Base-by-base conservation (phyloP, 2,329 filamentous ascomycete species). In the Akanthomyces muscarius region DNA sequence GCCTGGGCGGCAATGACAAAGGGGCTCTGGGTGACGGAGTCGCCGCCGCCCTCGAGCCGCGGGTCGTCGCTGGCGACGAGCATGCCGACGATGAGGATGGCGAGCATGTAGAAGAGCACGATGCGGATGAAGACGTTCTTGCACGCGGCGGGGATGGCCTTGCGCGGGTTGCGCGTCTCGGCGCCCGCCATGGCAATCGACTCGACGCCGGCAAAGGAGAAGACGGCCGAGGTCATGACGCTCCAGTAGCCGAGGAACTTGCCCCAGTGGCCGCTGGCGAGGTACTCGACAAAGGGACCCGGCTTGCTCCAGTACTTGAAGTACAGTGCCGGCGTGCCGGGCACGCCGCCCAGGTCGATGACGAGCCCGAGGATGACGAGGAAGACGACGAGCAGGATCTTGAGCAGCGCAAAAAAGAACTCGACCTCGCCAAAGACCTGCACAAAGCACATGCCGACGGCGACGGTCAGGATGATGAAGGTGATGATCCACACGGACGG, bases 1-100 rank as follows among this genome's bases (percentile, higher is more conserved):
- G 85, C 82, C 13, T 83, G 80, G 44, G 88, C 86, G 21, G 89
- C 90, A 66, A 92, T 90, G 64, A 93, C 89, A 69, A 88, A 91
- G 13, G 87, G 88, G 71, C 74, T 77, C 70, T 83, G 78, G 1
- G 81, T 80, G 52, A 62, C 60, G 3, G 82, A 80, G 25, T 73
- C 77, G 41, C 78, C 80, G 38, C 72, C 71, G 54, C 77, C 70
- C 68, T 79, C 72, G 42, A 88, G 77, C 16, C 77, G 85, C 38
- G 83, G 79, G 65, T 85, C 87, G 30, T 75, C 72, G 38, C 84
- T 86, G 53, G 83, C 83, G 44, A 90, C 80, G 0, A 92, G 80
- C 44, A 84, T 84, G 23, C 89, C 88, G 63, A 89, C 89, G 73
- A 91, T 86, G 71, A 91, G 85, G 55, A 89, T 88, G 18, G 82